Evolutionary conservation across 441 rosid species (phyloP).

Genomic region (Biscutella laevigata): DNA sequence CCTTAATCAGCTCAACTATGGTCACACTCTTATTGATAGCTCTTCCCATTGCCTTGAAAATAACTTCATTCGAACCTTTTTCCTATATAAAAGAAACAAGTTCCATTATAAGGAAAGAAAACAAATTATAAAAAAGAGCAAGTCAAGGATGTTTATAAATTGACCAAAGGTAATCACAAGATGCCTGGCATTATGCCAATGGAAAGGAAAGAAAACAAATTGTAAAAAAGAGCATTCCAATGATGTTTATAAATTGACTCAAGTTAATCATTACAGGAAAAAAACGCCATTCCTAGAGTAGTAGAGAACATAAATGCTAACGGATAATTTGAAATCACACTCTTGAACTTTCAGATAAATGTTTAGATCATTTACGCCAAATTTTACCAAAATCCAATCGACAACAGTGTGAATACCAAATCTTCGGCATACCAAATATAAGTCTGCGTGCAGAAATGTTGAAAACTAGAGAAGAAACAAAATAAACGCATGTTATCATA

Average conservation of each 20-base stretch:
- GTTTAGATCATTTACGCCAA: not conserved
- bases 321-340: not conserved
- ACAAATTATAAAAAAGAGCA: not conserved
- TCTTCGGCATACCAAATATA: too few relatives aligned
- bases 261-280: too few relatives aligned
- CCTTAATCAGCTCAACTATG: constrained; percentile 87
- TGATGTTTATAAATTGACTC: too few relatives aligned
- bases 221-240: too few relatives aligned
- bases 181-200: too few relatives aligned
- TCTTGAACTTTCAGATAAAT: not conserved
- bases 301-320: constrained; percentile 3
- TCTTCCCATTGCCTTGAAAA: constrained; percentile 94
- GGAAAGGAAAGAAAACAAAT: too few relatives aligned
- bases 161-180: not conserved
- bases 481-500: not conserved
- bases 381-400: not conserved
- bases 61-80: constrained; percentile 60
- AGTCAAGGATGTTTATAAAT: not conserved
- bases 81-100: constrained; percentile 37
- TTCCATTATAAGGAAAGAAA: not conserved
- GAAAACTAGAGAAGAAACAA: not conserved
- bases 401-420: not conserved
- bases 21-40: constrained; percentile 92
- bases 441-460: too few relatives aligned
- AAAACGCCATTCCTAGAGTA: not conserved